Evolutionary conservation across 2,329 filamentous ascomycete species (phyloP).

Genomic region (Ascochyta fabae): DNA sequence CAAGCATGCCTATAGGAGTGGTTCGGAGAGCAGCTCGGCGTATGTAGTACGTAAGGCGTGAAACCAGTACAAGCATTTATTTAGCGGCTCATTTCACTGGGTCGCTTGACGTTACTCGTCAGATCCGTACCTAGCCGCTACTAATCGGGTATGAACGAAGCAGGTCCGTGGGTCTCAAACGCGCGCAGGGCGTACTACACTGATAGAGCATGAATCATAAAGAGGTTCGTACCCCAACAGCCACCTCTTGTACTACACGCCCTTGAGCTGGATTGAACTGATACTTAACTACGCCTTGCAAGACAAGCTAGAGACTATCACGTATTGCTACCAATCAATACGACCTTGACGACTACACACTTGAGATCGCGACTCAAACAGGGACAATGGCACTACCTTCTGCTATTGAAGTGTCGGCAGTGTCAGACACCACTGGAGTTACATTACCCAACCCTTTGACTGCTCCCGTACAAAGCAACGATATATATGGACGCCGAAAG

Average conservation of each 20-base stretch:
- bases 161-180: constrained; percentile 25
- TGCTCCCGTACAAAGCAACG: constrained; percentile 59
- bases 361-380: not conserved
- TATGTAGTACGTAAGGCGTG: constrained; percentile 21
- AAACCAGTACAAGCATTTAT: constrained; percentile 5
- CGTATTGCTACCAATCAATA: not conserved
- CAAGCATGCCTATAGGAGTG: not conserved
- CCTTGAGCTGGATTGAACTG: not conserved
- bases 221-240: constrained; percentile 7
- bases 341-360: not conserved
- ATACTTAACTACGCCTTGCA: not conserved
- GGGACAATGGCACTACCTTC: constrained; percentile 42
- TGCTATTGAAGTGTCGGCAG: constrained; percentile 52
- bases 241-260: not conserved
- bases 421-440: constrained; percentile 56
- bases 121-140: constrained; percentile 45
- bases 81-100: constrained; percentile 22
- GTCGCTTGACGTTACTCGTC: constrained; percentile 30
- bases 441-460: constrained; percentile 62
- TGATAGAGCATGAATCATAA: constrained; percentile 14
- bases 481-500: constrained; percentile 70
- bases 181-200: constrained; percentile 30
- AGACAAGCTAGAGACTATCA: not conserved
- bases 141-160: constrained; percentile 28
- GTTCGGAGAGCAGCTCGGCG: constrained; percentile 14